A percentile compares a stretch with the other conserved stretches of the same genome.
phyloP scores from a whole-genome alignment of 805 yeast species.

The Candida nemodendra region DNA sequence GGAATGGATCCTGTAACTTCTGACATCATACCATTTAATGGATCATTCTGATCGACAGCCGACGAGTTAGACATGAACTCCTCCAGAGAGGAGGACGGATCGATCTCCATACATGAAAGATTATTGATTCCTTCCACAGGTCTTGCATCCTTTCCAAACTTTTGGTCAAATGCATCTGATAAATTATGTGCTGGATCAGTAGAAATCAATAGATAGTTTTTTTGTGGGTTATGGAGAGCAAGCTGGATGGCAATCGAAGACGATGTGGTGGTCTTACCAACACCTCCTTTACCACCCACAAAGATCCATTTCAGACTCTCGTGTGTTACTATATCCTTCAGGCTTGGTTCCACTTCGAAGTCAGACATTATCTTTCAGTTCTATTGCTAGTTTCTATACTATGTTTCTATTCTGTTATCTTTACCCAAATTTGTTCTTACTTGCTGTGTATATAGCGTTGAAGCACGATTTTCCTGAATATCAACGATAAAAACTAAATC shows the following conservation, averaged over 20 bases:
- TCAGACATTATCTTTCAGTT: no score
- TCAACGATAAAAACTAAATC: no score
- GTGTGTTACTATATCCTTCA: constrained; percentile 59
- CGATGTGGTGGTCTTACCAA: constrained; percentile 97
- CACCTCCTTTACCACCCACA: constrained; percentile 99
- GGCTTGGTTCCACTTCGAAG: constrained; percentile 67
- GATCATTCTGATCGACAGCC: constrained; percentile 53
- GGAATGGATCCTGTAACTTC: constrained; percentile 95
- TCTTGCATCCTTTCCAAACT: constrained; percentile 95
- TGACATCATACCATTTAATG: constrained; percentile 72
- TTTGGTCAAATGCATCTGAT: constrained; percentile 97
- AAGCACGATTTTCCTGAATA: no score
- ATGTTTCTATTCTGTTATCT: no score
- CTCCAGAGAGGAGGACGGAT: constrained; percentile 89
- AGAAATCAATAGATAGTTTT: constrained; percentile 83
- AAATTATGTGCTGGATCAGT: constrained; percentile 99
- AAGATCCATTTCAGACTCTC: constrained; percentile 91
- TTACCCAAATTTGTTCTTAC: no score
- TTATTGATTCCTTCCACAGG: constrained; percentile 86
- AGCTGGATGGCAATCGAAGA: constrained; percentile 93
- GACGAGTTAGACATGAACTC: constrained; percentile 54
- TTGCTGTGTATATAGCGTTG: no score
- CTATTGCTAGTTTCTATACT: no score
- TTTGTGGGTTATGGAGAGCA: constrained; percentile 76
- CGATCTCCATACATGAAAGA: constrained; percentile 97